phyloP scores from a whole-genome alignment of 73 alveolate species.

The Symbiodinium natans region DNA sequence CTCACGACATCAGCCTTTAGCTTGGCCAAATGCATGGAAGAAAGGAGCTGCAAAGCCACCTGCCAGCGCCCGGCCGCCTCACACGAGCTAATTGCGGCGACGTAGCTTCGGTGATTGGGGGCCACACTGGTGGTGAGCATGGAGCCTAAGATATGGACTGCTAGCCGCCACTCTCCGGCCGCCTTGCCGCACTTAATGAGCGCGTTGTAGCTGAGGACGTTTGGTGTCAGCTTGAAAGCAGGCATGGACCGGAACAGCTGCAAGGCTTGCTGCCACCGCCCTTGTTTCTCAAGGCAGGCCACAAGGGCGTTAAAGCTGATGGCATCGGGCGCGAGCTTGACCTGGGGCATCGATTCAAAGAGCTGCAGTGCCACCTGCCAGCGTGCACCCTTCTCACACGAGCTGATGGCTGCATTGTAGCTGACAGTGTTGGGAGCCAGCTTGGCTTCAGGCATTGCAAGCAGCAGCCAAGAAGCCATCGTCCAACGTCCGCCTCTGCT shows the following conservation, averaged over 20 bases:
- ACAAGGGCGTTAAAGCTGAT: not conserved
- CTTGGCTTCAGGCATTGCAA: not conserved
- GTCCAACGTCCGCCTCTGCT: not conserved
- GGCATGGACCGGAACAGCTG: not conserved
- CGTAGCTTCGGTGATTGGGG: not conserved
- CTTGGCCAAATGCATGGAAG: not conserved
- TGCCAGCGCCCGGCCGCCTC: not conserved
- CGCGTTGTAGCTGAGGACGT: not conserved
- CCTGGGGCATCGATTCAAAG: not conserved
- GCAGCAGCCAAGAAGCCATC: not conserved
- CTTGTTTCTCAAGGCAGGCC: not conserved
- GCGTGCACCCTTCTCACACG: not conserved
- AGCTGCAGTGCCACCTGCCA: not conserved
- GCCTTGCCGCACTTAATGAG: not conserved
- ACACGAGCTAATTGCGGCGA: not conserved
- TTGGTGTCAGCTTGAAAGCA: not conserved
- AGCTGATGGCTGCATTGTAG: not conserved
- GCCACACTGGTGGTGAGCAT: not conserved
- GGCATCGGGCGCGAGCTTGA: not conserved
- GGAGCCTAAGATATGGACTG: not conserved
- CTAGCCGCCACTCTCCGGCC: not conserved
- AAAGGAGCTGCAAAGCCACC: not conserved
- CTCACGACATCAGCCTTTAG: not conserved
- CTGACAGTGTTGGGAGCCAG: not conserved
- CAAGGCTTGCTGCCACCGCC: not conserved